Base-by-base conservation (phyloP, 192 early-diverging fungal genomes). In the Gamsiella multidivaricata region DNA sequence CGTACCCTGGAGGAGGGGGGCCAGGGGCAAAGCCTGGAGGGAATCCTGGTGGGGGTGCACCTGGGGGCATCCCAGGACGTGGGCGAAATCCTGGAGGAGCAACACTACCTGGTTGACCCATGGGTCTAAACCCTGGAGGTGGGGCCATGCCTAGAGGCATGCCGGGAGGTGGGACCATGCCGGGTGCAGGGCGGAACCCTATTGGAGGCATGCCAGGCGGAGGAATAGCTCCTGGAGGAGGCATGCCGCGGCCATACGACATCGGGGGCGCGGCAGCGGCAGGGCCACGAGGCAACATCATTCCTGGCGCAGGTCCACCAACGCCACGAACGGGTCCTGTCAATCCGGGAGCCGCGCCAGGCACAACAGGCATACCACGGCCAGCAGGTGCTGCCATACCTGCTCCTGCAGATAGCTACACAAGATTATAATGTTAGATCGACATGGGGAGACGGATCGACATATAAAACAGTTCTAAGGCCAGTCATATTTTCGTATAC, bases 271-370 rank as follows among this genome's bases (percentile, higher is more conserved):
- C 91, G 5, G 88, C 88, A 28, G 89, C 84, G 9, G 86, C 83
- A 20, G 82, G 87, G 61, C 90, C 85, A 52, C 84, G 88, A 37
- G 95, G 95, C 62, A 89, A 85, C 95, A 98, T 98, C 87, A 92
- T 92, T 65, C 88, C 88, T 47, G 91, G 88, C n/a, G 92, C 93
- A 39, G 97, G 97, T 31, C 96, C 97, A 69, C 97, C 96, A 45
- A 99, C 91, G 52, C 97, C 97, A 60, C 95, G 89, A 26, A 98
- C 91, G 28, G 96, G 97, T 32, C 94, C 95, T 34, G 91, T 87
- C 47, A 98, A 84, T 39, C 94, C 93, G 14, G 84, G 68, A 43
- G 82, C 81, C 11, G 66, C 80, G 29, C 70, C 81, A 11, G 81
- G 84, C 37, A 88, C 87, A 57, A 93, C 73, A 15, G 91, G 89